These are phyloP conservation scores for Penicillium sp. DNA, from an alignment of 2,329 filamentous ascomycete genomes.

Conservation along the genomic window DNA sequence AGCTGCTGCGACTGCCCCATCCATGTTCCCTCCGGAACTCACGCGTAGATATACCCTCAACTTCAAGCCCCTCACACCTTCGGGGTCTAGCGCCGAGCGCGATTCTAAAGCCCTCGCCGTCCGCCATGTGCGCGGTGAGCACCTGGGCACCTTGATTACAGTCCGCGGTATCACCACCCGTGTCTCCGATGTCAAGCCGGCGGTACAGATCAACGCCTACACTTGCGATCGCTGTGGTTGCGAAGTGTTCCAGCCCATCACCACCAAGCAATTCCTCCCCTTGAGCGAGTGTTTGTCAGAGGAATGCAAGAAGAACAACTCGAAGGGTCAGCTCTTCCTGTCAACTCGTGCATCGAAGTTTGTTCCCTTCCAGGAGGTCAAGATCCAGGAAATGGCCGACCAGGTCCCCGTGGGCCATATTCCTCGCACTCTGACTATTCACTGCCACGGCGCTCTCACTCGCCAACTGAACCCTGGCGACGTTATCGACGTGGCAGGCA, in stretches of 20 bases:
- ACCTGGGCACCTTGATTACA: conserved; percentile 90
- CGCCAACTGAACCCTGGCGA: conserved; percentile 90
- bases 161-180: conserved; percentile 90
- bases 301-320: conserved; percentile 87
- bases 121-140: conserved; percentile 85
- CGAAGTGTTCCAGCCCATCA: conserved; percentile 96
- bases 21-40: conserved; percentile 86
- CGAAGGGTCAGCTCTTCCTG: conserved; percentile 88
- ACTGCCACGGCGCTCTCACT: conserved; percentile 83
- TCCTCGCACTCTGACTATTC: conserved; percentile 81
- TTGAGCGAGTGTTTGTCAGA: conserved; percentile 80
- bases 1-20: conserved; percentile 59
- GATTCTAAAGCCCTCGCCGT: conserved; percentile 73
- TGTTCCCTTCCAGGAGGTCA: conserved; percentile 94
- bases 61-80: conserved; percentile 85
- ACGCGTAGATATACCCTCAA: conserved; percentile 92
- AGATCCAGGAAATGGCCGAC: conserved; percentile 98
- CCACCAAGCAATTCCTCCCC: conserved; percentile 84
- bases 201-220: conserved; percentile 97
- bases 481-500: conserved; percentile 87
- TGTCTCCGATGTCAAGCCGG: conserved; percentile 95
- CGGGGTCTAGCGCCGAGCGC: conserved; percentile 61
- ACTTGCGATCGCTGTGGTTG: conserved; percentile 94
- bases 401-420: conserved; percentile 98
- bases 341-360: conserved; percentile 98